Base-by-base conservation (phyloP, 306 rosid genomes). In the Rosa chinensis region DNA sequence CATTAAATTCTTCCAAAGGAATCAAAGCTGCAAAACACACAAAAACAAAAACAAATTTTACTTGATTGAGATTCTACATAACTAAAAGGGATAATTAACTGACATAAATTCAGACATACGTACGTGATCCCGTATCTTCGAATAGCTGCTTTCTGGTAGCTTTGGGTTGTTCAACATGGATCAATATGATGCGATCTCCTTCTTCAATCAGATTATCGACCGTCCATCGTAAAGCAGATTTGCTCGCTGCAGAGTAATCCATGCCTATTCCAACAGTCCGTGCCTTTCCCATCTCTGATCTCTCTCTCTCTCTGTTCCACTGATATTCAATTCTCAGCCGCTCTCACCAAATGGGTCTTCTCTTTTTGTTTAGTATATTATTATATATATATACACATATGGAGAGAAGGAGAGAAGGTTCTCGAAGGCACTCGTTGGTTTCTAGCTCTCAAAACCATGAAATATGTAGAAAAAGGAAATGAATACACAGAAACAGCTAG, bases 221-320 rank as follows among this genome's bases (percentile, higher is more conserved):
- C 0, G 93, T 85, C 93, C 98, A 93, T 82, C 80, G 82, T 63
- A 93, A 86, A 12, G 98, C 98, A 63, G 83, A 48, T 82, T 89
- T 93, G 92, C 94, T 91, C 1, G 89, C 84, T 40, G 86, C 72
- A 17, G 98, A 93, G 81, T 86, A 88, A 43, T 91, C 97, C 90
- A 93, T 82, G n/a, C 89, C 98, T 58, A 93, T 78, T 12, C 98
- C 97, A 59, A 93, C 37, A 3, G 16, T 80, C 3, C 83, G 84
- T 28, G 86, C 72, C 78, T 92, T 88, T 80, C 56, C 85, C 88
- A 81, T 85, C 10, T 3, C n/a, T 18, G 12, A 5, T 43, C 44
- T 23, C 35, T 28, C 44, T 23, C 35, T 28, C 35, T 40, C 20
- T 62, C n/a, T 42, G 0, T 56, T 25, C 20, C 63, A 43, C 45